Base-by-base conservation (phyloP, 768 basidiomycete species). In the Mycena albidolilacea region DNA sequence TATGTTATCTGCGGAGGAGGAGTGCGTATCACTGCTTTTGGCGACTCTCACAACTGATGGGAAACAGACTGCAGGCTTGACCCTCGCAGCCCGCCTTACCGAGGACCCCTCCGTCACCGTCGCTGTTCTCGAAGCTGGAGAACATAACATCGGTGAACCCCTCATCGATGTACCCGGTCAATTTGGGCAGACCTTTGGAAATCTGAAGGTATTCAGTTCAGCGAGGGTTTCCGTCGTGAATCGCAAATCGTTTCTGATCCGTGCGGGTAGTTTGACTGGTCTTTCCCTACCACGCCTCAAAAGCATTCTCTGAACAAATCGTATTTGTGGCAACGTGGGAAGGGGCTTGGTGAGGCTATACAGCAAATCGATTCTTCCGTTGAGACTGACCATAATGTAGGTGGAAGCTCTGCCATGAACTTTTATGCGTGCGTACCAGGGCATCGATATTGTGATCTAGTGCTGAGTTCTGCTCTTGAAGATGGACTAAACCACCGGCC, bases 341-440 rank as follows among this genome's bases (percentile, higher is more conserved):
- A 80, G 60, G 82, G 82, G 12, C 74, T 80, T 38, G 83, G 82
- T 82, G 70, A 57, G 74, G 2, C 7, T 23, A 54, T 23, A 19
- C 14, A 5, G 54, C 6, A 14, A 15, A 10, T 44, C 19, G 12
- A 61, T 44, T 10, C 17, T 11, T 61, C 38, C 17, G 37, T 39
- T 10, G 38, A 14, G 30, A 30, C 30, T 60, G 10, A 23, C 17
- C 11, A 23, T 55, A 12, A 38, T 50, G 11, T 63, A 80, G 84
- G 89, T 2, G 88, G 89, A 5, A 85, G 80, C 69, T 87, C 87
- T 0, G 76, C 77, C 7, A 82, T 88, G 44, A 90, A 90, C 72
- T 85, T 86, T 70, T 79, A 81, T 39, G 75, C 64, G 64, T 65
- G 64, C 48, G 52, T 54, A 19, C 38, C 9, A 64, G 10, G 30